Base-by-base conservation (phyloP, 768 basidiomycete genomes). In the Boletus rufocinnamomeus region DNA sequence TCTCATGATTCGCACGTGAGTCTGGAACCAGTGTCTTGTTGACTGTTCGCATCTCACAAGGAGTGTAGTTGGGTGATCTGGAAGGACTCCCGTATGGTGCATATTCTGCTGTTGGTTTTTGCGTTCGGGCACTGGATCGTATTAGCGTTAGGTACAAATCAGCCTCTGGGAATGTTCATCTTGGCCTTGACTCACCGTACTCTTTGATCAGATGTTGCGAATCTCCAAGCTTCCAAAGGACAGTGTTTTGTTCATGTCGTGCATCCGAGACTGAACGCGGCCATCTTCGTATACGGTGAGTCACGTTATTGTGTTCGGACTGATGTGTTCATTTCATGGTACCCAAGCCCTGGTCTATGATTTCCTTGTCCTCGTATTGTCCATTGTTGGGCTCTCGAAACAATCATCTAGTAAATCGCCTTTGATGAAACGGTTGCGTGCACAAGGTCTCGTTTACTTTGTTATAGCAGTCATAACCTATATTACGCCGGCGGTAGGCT, bases 1-100 rank as follows among this genome's bases (percentile, higher is more conserved):
- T 49, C 21, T 72, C 46, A 64, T 73, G 63, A 59, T 73, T 52
- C 68, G 72, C 52, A 64, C 66, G 72, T 72, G 53, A 55, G 70
- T 53, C 34, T 9, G 10, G 46, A 3, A 35, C 21, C 3, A 9
- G 0, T 23, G 6, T 40, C 28, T 37, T 23, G 1, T 40, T 8
- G 7, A 2, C 11, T 23, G 8, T 28, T 43, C 9, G 14, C 1
- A 8, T 49, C 45, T 61, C 35, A 52, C 48, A 21, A 56, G 17
- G 13, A 38, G 8, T 14, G 11, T 43, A 73, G 72, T 57, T 71
- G 72, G 69, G 49, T 67, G 32, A 62, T 71, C 45, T 71, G 72
- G 70, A 71, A 49, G 38, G 52, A 47, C 10, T 59, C 63, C 4
- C 53, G 43, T 40, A 35, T 40, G 4, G 62, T 73, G n/a, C 60